Evolutionary conservation across 805 yeast genomes (phyloP).

Genomic region (Candida jianshihensis): DNA sequence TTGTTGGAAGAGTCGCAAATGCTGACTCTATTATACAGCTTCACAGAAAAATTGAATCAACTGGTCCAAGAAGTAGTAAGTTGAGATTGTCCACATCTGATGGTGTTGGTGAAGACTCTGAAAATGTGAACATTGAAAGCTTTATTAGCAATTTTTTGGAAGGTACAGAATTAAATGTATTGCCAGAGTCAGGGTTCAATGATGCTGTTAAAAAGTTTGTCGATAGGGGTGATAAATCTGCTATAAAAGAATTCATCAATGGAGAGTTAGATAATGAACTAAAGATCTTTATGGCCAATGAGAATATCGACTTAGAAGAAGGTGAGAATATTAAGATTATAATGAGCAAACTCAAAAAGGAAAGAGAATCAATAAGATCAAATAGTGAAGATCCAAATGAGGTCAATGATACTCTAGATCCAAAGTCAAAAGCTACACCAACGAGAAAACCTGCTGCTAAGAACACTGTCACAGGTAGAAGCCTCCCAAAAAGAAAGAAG

Average conservation of each 20-base stretch:
- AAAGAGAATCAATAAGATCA: slow-evolving; percentile 4
- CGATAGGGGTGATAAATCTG: slow-evolving; percentile 74
- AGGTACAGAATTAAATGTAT: slow-evolving; percentile 55
- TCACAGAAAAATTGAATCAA: slow-evolving; percentile 38
- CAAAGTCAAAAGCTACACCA: not conserved
- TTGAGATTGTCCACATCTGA: slow-evolving; percentile 3
- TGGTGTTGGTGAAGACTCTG: slow-evolving; percentile 21
- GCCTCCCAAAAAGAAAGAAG: not conserved
- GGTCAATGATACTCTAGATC: not conserved
- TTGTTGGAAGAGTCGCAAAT: slow-evolving; percentile 88
- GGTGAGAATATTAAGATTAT: slow-evolving; percentile 33
- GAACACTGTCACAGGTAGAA: not conserved
- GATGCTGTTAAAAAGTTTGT: slow-evolving; percentile 67
- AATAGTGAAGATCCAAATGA: not conserved
- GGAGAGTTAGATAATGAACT: slow-evolving; percentile 48
- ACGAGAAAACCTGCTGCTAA: not conserved
- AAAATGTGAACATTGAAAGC: slow-evolving; percentile 47
- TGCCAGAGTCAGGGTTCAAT: slow-evolving; percentile 72
- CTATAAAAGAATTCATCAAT: slow-evolving; percentile 58
- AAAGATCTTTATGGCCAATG: slow-evolving; percentile 36
- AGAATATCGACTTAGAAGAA: slow-evolving; percentile 31
- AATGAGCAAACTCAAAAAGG: slow-evolving; percentile 31
- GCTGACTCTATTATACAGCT: slow-evolving; percentile 78
- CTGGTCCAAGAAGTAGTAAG: slow-evolving; percentile 5
- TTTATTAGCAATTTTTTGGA: slow-evolving; percentile 57